These are phyloP conservation scores for Parietaria judaica DNA, from an alignment of 306 rosid genomes.

Conservation along the genomic window DNA sequence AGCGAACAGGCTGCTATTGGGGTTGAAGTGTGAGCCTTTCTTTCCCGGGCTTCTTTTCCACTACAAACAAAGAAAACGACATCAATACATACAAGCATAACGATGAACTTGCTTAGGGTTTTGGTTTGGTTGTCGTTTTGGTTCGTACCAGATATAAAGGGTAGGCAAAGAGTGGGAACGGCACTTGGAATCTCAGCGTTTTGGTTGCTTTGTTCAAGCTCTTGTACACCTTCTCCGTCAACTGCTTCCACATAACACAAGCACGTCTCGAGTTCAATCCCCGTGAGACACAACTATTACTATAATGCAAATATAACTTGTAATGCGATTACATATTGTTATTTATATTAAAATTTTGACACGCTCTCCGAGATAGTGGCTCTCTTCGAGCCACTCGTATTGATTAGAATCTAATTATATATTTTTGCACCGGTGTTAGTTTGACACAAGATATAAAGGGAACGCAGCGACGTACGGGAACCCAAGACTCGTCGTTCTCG, in stretches of 20 bases:
- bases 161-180: conserved; percentile 79
- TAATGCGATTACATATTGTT: no score
- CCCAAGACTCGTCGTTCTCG: conserved; percentile 96
- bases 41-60: conserved; percentile 94
- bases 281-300: no score
- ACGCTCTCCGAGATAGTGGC: no score
- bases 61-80: conserved; percentile 30
- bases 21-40: conserved; percentile 85
- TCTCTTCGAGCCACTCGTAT: no score
- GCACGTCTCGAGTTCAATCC: no score
- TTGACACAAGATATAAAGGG: neutral
- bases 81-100: neutral
- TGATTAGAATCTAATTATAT: no score
- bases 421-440: no score
- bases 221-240: conserved; percentile 65
- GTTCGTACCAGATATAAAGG: conserved; percentile 68
- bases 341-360: no score
- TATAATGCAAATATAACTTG: no score
- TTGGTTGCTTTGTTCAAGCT: conserved; percentile 37
- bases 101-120: neutral
- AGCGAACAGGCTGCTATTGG: conserved; percentile 59
- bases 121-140: no score
- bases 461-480: conserved; percentile 53
- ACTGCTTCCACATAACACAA: conserved; percentile 28
- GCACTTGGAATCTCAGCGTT: conserved; percentile 58